Evolutionary conservation across 2,329 filamentous ascomycete genomes (phyloP).

Genomic region (Diaporthe caulivora): DNA sequence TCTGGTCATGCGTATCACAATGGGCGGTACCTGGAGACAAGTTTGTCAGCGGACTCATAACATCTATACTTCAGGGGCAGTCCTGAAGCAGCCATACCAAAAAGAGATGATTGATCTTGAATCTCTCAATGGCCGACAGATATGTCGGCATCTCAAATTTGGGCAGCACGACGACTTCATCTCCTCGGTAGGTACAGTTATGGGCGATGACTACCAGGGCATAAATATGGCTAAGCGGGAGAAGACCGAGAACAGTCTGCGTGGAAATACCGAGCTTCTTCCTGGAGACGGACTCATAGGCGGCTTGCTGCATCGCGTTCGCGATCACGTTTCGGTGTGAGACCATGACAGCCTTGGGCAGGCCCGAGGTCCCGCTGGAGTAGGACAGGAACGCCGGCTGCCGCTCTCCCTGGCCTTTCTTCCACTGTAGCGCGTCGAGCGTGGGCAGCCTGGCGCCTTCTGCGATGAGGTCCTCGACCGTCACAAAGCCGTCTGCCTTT

Average conservation of each 20-base stretch:
- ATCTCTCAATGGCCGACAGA: constrained; percentile 73
- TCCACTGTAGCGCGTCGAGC: constrained; percentile 70
- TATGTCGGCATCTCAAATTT: constrained; percentile 78
- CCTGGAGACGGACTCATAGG: constrained; percentile 57
- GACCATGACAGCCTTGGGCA: constrained; percentile 90
- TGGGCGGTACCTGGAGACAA: constrained; percentile 75
- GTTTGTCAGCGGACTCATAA: constrained; percentile 7
- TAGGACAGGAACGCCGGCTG: constrained; percentile 84
- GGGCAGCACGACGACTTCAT: constrained; percentile 76
- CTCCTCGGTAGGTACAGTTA: constrained; percentile 74
- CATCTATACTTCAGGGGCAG: not conserved
- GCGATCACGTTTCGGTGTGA: constrained; percentile 84
- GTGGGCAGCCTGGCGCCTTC: constrained; percentile 68
- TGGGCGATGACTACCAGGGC: constrained; percentile 79
- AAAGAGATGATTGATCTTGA: constrained; percentile 75
- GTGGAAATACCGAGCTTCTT: constrained; percentile 53
- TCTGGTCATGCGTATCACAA: constrained; percentile 82
- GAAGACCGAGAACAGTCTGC: constrained; percentile 71
- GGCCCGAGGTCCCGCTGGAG: constrained; percentile 82
- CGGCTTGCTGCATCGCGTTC: constrained; percentile 74
- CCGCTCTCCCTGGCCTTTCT: constrained; percentile 73
- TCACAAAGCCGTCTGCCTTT: constrained; percentile 67
- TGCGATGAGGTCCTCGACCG: constrained; percentile 74
- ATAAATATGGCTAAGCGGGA: constrained; percentile 88
- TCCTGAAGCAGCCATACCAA: constrained; percentile 60